These are phyloP conservation scores for Huiozyma naganishii DNA, from an alignment of 805 yeast species.

Conservation along the genomic window DNA sequence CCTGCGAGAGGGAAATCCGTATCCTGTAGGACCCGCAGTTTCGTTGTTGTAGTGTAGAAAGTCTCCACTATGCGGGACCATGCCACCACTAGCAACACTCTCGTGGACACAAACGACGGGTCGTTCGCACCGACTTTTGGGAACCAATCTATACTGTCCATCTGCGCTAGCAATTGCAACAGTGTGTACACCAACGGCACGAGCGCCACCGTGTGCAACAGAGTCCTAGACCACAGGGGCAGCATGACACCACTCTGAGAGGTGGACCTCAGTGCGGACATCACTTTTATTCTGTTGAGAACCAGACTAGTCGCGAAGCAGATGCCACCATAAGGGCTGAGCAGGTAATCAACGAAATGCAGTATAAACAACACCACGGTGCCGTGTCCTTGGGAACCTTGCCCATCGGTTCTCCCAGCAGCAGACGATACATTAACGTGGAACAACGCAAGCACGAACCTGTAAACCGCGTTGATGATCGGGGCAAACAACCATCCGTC, in stretches of 20 bases:
- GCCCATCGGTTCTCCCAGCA: too few species aligned
- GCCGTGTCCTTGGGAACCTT: too few species aligned
- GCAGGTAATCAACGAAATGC: too few species aligned
- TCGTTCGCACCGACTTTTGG: not conserved
- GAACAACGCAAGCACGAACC: too few species aligned
- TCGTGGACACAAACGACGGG: slow-evolving; percentile 2
- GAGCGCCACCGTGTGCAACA: slow-evolving; percentile 24
- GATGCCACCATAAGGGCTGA: slow-evolving; percentile 6
- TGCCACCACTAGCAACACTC: slow-evolving; percentile 9
- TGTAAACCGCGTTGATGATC: too few species aligned
- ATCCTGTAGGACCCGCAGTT: slow-evolving; percentile 24
- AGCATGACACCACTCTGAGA: slow-evolving; percentile 8
- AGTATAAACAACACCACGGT: too few species aligned
- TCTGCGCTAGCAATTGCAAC: not conserved
- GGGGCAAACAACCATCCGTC: too few species aligned
- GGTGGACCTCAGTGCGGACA: slow-evolving; percentile 42
- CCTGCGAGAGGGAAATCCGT: slow-evolving; percentile 23
- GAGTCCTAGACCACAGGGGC: slow-evolving; percentile 22
- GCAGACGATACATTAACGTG: too few species aligned
- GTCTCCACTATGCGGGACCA: slow-evolving; percentile 40
- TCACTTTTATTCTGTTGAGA: slow-evolving; percentile 46
- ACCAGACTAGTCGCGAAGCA: slow-evolving; percentile 50
- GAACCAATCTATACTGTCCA: not conserved
- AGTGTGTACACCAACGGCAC: slow-evolving; percentile 5
- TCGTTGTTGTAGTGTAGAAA: slow-evolving; percentile 41